Conservation (phyloP, 257 asterid genomes). For the Capsicum rhomboideum region DNA sequence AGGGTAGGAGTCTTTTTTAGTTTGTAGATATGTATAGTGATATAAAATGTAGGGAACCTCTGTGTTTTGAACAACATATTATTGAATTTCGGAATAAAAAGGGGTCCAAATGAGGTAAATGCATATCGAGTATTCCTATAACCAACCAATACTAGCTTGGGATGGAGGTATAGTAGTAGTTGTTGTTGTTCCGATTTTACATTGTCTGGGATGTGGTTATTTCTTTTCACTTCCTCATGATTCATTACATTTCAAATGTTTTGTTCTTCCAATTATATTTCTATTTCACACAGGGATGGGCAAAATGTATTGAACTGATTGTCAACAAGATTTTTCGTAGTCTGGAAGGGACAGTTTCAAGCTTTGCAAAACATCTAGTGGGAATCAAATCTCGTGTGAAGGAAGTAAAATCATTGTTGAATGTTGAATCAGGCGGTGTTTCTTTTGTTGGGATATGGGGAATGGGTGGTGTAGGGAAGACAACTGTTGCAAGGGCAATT, state of each 20-base stretch:
- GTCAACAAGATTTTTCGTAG: not conserved
- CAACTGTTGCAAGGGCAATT: not conserved
- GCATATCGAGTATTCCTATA: not conserved
- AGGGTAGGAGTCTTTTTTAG: not conserved
- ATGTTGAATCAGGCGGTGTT: not conserved
- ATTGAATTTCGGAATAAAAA: not conserved
- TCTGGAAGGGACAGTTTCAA: not conserved
- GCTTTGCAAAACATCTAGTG: not conserved
- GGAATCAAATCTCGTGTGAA: not conserved
- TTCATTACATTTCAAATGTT: not conserved
- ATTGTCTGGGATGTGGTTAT: not conserved
- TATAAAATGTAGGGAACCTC: not conserved
- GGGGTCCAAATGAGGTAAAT: not conserved
- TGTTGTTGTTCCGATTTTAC: not conserved
- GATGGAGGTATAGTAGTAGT: too few species aligned
- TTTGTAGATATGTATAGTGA: too few species aligned
- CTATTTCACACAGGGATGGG: not conserved
- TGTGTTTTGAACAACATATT: not conserved
- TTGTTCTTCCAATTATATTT: not conserved
- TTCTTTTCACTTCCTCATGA: not conserved
- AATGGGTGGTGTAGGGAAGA: not conserved
- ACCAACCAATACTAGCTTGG: not conserved
- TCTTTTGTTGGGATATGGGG: not conserved
- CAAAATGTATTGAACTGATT: not conserved
- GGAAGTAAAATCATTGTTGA: not conserved